A percentile compares a stretch with the other conserved stretches of the same genome.
Conservation (phyloP, 257 asterid species). For the Penstemon barbatus region DNA sequence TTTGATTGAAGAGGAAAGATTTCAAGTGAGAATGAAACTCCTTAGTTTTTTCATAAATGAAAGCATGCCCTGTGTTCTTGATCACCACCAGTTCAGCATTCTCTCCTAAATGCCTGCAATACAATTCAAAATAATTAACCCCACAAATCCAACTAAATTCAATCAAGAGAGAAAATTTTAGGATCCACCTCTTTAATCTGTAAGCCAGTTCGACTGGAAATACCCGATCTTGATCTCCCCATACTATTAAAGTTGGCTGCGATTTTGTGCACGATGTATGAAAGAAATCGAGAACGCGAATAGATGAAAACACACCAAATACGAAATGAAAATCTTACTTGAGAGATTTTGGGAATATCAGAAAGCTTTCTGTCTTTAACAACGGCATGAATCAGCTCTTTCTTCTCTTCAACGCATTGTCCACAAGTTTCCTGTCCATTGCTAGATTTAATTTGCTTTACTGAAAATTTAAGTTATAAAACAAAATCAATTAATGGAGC, state of each 20-base stretch:
- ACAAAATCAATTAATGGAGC: too few species aligned
- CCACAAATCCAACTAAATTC: neutral
- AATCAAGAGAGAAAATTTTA: neutral
- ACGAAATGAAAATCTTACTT: constrained; percentile 30
- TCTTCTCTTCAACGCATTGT: constrained; percentile 55
- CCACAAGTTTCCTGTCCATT: constrained; percentile 57
- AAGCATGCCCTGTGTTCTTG: constrained; percentile 66
- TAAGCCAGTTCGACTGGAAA: constrained; percentile 67
- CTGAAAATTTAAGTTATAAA: neutral
- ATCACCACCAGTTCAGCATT: constrained; percentile 49
- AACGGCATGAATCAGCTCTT: constrained; percentile 57
- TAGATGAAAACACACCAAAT: neutral
- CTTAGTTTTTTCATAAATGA: constrained; percentile 51
- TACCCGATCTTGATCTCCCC: constrained; percentile 74
- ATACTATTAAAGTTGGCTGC: constrained; percentile 64
- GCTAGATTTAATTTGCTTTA: neutral
- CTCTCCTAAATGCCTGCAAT: constrained; percentile 62
- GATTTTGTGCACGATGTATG: neutral
- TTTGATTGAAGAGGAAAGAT: constrained; percentile 36
- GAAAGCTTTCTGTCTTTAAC: constrained; percentile 46
- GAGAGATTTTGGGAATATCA: constrained; percentile 65
- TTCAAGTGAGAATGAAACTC: constrained; percentile 59
- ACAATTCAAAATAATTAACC: too few species aligned
- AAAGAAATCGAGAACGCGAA: neutral
- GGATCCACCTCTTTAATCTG: constrained; percentile 54